A percentile compares a stretch with the other conserved stretches of the same genome.
Evolutionary conservation across 352 stramenopile species (phyloP).

Genomic region (Phytophthora agathidicida): DNA sequence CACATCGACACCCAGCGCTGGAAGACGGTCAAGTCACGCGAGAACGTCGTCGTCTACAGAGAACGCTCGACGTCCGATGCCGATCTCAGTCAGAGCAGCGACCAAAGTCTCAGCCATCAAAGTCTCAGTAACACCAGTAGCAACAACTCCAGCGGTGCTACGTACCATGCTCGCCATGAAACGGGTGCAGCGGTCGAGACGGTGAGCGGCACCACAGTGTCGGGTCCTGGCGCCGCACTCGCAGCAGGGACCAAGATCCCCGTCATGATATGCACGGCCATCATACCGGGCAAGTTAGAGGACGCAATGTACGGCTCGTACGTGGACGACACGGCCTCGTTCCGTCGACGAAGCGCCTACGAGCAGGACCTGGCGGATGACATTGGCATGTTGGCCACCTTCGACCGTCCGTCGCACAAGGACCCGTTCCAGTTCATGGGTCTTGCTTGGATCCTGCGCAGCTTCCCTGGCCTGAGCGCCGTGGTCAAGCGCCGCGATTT

Average conservation of each 20-base stretch:
- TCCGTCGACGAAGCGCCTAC: constrained; percentile 42
- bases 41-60: constrained; percentile 42
- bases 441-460: constrained; percentile 51
- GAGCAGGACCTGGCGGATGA: constrained; percentile 46
- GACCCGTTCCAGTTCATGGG: constrained; percentile 62
- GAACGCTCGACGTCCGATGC: constrained; percentile 28
- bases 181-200: constrained; percentile 8
- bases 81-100: constrained; percentile 4
- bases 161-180: constrained; percentile 12
- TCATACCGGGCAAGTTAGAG: constrained; percentile 52
- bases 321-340: constrained; percentile 45
- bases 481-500: constrained; percentile 48
- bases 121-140: constrained; percentile 11
- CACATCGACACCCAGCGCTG: constrained; percentile 45
- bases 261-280: constrained; percentile 43
- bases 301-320: constrained; percentile 60
- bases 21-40: constrained; percentile 42
- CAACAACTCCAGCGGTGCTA: constrained; percentile 10
- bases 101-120: neutral
- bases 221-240: constrained; percentile 48
- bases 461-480: constrained; percentile 37
- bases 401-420: constrained; percentile 36
- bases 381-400: constrained; percentile 42
- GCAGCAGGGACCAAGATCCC: constrained; percentile 47
- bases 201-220: constrained; percentile 22